Evolutionary conservation across 1,284 basidiomycete genomes (phyloP).

Genomic region (Coniferiporia weirii): DNA sequence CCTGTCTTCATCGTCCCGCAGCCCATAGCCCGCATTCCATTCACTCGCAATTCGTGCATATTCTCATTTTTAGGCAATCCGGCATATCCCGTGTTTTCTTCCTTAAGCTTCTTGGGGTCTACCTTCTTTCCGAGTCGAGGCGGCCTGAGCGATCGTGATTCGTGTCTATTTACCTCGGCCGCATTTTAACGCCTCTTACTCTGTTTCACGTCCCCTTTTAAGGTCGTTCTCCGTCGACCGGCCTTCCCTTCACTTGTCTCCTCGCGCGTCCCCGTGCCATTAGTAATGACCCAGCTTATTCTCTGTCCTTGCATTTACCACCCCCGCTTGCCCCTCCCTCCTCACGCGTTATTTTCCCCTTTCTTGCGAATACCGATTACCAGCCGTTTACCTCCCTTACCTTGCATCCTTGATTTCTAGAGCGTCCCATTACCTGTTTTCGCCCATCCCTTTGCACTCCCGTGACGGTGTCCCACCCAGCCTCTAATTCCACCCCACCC

Average conservation of each 20-base stretch:
- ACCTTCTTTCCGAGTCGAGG: background rate
- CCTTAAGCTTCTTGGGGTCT: background rate
- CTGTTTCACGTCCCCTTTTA: background rate
- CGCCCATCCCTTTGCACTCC: background rate
- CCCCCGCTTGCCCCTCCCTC: too few relatives aligned
- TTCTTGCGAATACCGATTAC: too few relatives aligned
- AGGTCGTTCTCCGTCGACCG: too few relatives aligned
- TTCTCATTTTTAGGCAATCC: background rate
- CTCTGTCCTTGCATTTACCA: too few relatives aligned
- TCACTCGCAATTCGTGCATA: background rate
- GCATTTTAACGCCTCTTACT: background rate
- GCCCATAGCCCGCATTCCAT: background rate
- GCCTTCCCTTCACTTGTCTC: too few relatives aligned
- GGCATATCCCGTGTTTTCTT: background rate
- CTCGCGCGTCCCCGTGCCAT: too few relatives aligned
- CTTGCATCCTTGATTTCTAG: background rate
- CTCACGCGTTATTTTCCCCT: too few relatives aligned
- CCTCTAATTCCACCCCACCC: background rate
- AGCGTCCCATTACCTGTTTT: background rate
- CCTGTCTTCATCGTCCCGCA: background rate
- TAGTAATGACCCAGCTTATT: too few relatives aligned
- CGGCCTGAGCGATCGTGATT: background rate
- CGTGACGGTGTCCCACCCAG: too few relatives aligned
- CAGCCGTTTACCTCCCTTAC: too few relatives aligned
- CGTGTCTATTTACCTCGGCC: background rate